phyloP scores from a whole-genome alignment of 2,329 filamentous ascomycete genomes.

The Lachnellula arida region DNA sequence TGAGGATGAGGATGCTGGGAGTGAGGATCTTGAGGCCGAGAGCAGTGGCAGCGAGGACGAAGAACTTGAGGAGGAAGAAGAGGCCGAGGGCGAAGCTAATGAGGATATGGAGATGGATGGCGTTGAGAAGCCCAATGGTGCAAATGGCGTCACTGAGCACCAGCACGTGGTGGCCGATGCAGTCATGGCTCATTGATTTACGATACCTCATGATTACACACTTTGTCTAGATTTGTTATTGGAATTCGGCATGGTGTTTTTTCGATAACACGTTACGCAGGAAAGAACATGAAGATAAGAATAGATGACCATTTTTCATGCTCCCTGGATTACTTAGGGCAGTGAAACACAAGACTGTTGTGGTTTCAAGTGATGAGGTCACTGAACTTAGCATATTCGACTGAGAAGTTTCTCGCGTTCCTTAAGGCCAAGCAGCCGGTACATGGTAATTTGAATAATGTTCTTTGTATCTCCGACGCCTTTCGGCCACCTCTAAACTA shows the following conservation, averaged over 20 bases:
- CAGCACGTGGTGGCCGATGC: slow-evolving; percentile 22
- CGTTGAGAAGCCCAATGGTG: slow-evolving; percentile 26
- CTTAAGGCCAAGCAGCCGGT: no score
- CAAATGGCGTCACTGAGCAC: slow-evolving; percentile 16
- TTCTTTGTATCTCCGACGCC: no score
- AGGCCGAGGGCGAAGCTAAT: slow-evolving; percentile 35
- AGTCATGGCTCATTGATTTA: slow-evolving; percentile 31
- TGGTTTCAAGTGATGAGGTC: not conserved
- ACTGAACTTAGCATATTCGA: no score
- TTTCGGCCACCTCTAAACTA: no score
- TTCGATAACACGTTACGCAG: not conserved
- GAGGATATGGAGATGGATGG: slow-evolving; percentile 49
- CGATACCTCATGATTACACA: slow-evolving; percentile 16
- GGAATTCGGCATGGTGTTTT: not conserved
- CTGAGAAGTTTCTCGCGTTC: no score
- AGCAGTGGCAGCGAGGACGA: slow-evolving; percentile 60
- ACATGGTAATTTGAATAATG: no score
- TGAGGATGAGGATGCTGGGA: slow-evolving; percentile 66
- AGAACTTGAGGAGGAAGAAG: slow-evolving; percentile 49
- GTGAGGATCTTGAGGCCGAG: slow-evolving; percentile 74
- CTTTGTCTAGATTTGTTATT: slow-evolving; percentile 1
- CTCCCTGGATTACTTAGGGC: no score
- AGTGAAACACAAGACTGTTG: not conserved
- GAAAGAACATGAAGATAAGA: not conserved
- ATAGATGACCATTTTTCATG: no score